These are phyloP conservation scores for Tetratostichococcus sp. DNA, from an alignment of 139 green algal genomes.

Conservation along the genomic window DNA sequence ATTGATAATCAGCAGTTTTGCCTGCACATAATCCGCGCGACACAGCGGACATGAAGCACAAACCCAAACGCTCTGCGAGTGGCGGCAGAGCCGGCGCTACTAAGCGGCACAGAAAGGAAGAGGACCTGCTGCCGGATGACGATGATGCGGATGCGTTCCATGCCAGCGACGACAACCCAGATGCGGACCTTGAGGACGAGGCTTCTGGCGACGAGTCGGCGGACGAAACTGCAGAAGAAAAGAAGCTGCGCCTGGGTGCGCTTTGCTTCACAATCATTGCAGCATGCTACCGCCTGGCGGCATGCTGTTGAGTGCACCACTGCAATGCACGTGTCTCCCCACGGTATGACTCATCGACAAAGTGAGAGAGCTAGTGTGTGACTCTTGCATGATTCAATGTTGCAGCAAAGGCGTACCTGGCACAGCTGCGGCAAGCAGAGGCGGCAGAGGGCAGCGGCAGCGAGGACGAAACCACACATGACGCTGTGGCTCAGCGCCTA, in stretches of 20 bases:
- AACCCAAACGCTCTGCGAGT: neutral
- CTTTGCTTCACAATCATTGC: neutral
- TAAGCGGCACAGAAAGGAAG: conserved; percentile 17
- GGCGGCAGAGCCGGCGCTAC: too few species aligned
- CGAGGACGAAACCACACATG: conserved; percentile 1
- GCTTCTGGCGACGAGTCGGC: conserved; percentile 40
- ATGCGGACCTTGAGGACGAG: conserved; percentile 9
- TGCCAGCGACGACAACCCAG: conserved; percentile 36
- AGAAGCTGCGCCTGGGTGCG: conserved; percentile 68
- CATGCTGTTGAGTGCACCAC: too few species aligned
- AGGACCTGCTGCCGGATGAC: conserved; percentile 35
- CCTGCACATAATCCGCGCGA: too few species aligned
- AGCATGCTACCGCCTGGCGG: too few species aligned
- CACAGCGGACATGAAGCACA: neutral
- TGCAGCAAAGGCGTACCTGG: conserved; percentile 75
- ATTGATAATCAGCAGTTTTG: too few species aligned
- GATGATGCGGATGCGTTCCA: conserved; percentile 35
- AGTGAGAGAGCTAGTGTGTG: too few species aligned
- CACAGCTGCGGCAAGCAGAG: conserved; percentile 41
- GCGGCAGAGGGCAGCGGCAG: conserved; percentile 26
- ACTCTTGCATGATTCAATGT: too few species aligned
- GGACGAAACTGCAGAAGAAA: conserved; percentile 78
- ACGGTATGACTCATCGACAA: too few species aligned
- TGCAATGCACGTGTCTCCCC: too few species aligned
- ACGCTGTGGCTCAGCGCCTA: conserved; percentile 33